These are phyloP conservation scores for Arabidopsis lyrata DNA, from an alignment of 441 rosid genomes.

Conservation along the genomic window DNA sequence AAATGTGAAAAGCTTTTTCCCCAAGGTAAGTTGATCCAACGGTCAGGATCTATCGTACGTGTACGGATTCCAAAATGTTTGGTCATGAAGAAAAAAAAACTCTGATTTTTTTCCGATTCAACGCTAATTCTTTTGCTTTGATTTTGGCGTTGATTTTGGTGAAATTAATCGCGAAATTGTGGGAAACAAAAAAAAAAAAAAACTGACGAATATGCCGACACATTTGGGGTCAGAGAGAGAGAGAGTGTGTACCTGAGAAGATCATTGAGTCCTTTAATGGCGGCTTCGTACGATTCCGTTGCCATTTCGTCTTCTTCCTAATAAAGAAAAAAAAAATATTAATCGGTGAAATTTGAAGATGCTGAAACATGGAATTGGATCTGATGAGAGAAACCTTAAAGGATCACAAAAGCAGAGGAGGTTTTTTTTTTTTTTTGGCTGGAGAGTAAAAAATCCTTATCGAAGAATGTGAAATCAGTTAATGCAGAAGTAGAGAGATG, in stretches of 20 bases:
- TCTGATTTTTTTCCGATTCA: not conserved
- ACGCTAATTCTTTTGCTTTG: not conserved
- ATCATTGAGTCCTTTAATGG: slow-evolving; percentile 72
- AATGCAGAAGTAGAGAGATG: slow-evolving; percentile 8
- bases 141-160: slow-evolving; percentile 6
- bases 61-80: not conserved
- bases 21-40: slow-evolving; percentile 26
- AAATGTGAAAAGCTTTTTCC: not conserved
- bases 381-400: slow-evolving; percentile 12
- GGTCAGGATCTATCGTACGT: slow-evolving; percentile 28
- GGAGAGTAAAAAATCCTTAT: slow-evolving; percentile 7
- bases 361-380: not conserved
- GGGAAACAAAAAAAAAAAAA: not conserved
- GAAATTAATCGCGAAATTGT: not conserved
- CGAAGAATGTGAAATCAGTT: slow-evolving; percentile 33
- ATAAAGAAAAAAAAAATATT: too few relatives aligned
- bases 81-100: not conserved
- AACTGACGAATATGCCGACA: slow-evolving; percentile 15
- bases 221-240: slow-evolving; percentile 13
- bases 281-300: slow-evolving; percentile 66
- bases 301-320: slow-evolving; percentile 62
- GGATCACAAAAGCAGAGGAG: slow-evolving; percentile 31
- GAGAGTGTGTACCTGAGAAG: slow-evolving; percentile 69
- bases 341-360: not conserved
- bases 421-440: not conserved